Percentiles rank a stretch among this genome's conserved stretches.
phyloP scores from a whole-genome alignment of 108 stramenopile species.

The Conticribra guillardii region DNA sequence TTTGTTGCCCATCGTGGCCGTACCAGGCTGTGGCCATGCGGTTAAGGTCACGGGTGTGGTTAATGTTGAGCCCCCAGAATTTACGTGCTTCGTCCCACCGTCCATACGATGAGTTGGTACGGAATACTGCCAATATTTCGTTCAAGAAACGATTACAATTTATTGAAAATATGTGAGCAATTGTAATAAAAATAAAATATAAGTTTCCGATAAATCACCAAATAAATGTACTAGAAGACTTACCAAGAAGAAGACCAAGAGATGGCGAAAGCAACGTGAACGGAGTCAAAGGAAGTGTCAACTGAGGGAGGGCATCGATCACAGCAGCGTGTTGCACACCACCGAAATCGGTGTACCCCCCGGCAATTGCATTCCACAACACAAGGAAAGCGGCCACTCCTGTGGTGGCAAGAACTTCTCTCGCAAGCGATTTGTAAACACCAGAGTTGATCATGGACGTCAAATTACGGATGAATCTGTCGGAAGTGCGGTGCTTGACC shows the following conservation, averaged over 20 bases:
- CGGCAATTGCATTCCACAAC: slow-evolving; percentile 56
- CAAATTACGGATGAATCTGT: slow-evolving; percentile 67
- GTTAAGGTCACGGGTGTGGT: slow-evolving; percentile 77
- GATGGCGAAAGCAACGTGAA: slow-evolving; percentile 72
- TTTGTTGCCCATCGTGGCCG: slow-evolving; percentile 40
- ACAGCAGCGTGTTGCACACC: slow-evolving; percentile 56
- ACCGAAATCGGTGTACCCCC: slow-evolving; percentile 64
- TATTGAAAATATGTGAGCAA: too few species aligned
- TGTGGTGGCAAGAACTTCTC: slow-evolving; percentile 54
- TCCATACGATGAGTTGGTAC: slow-evolving; percentile 79
- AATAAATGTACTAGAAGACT: slow-evolving; percentile 5
- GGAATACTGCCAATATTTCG: slow-evolving; percentile 77
- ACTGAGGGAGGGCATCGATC: slow-evolving; percentile 25
- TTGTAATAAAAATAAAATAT: too few species aligned
- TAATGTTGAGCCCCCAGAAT: slow-evolving; percentile 81
- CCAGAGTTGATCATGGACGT: slow-evolving; percentile 51
- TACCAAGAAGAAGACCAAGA: slow-evolving; percentile 76
- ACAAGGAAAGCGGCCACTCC: slow-evolving; percentile 57
- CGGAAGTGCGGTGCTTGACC: slow-evolving; percentile 65
- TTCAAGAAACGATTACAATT: too few species aligned
- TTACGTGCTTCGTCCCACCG: slow-evolving; percentile 88
- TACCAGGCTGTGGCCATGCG: slow-evolving; percentile 76
- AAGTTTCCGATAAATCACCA: background rate
- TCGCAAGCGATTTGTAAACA: slow-evolving; percentile 64
- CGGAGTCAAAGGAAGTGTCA: slow-evolving; percentile 64